Base-by-base conservation (phyloP, 2,329 filamentous ascomycete genomes). In the Bipolaris cookei region DNA sequence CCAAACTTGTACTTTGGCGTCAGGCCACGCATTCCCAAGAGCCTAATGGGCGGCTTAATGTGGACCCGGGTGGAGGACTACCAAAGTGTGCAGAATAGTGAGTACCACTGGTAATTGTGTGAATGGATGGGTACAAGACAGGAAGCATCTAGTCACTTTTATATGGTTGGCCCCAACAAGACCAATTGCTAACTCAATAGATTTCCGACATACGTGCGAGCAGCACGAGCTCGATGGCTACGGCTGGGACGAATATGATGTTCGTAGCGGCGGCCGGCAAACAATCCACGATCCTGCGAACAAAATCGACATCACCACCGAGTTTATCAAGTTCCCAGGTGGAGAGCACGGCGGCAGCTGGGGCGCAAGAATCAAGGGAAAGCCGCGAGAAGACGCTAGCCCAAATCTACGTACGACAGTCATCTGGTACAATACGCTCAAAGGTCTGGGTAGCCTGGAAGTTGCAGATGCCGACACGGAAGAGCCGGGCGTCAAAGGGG, bases 241-340 rank as follows among this genome's bases (percentile, higher is more conserved):
- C 76, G 95, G 95, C 61, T 99, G 95, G 95, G 93, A 98, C 70
- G 91, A 96, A 75, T 99, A 96, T 76, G 95, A 99, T 77, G 88
- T 92, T 20, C 85, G 95, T 56, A 89, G 84, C 54, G 95, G 95
- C 61, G 95, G 95, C 54, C 83, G 90, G 20, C 92, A 99, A 78
- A 90, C 90, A 0, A 94, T 99, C 58, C 92, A 96, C 72, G 95
- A 99, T 76, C 88, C 88, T 51, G 89, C 86, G 46, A 99, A 99
- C 78, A 86, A 85, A 55, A 84, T 99, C 64, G 93, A 98, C 78
- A 85, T 99, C 61, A 96, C 90, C 7, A 97, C 94, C 41, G 90
- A 91, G 49, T 97, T 98, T 77, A 87, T 97, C 71, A 99, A 98
- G 79, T 84, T 97, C 34, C 91, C 93, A 1, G 92, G 93, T 20